A percentile compares a stretch with the other conserved stretches of the same genome.
Evolutionary conservation across 805 yeast genomes (phyloP).

Genomic region (Saccharomycopsis oosterbeekiorum): DNA sequence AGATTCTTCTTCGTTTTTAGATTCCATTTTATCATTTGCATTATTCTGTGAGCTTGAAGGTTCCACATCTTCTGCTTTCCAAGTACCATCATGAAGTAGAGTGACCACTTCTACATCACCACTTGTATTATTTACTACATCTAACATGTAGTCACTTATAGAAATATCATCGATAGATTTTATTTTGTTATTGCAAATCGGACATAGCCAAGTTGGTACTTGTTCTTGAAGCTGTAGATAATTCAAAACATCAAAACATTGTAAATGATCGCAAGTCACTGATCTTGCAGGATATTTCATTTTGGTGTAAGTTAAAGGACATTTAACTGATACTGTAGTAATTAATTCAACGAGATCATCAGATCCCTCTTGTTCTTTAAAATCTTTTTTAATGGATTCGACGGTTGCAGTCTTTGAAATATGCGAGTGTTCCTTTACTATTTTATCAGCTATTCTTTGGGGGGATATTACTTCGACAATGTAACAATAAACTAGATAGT

Average conservation of each 20-base stretch:
- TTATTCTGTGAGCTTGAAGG: neutral
- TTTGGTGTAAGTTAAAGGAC: slow-evolving; percentile 68
- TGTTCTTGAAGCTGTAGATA: slow-evolving; percentile 68
- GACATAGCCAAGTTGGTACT: slow-evolving; percentile 82
- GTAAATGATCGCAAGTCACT: slow-evolving; percentile 63
- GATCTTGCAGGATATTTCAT: slow-evolving; percentile 69
- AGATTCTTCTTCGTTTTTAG: slow-evolving; percentile 4
- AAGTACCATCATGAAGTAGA: slow-evolving; percentile 61
- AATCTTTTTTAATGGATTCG: slow-evolving; percentile 30
- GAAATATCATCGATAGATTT: slow-evolving; percentile 45
- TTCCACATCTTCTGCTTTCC: slow-evolving; percentile 31
- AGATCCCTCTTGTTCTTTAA: slow-evolving; percentile 39
- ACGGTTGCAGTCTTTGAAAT: slow-evolving; percentile 44
- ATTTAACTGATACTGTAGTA: slow-evolving; percentile 56
- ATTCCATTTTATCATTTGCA: slow-evolving; percentile 5
- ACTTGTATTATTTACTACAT: slow-evolving; percentile 44
- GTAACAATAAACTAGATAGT: slow-evolving; percentile 45
- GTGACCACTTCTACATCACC: slow-evolving; percentile 56
- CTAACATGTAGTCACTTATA: slow-evolving; percentile 62
- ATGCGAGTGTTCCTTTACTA: slow-evolving; percentile 36
- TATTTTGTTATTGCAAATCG: slow-evolving; percentile 56
- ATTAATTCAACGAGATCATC: slow-evolving; percentile 65
- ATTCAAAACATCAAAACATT: slow-evolving; percentile 77
- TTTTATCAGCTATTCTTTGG: slow-evolving; percentile 31
- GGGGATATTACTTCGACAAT: slow-evolving; percentile 42